These are phyloP conservation scores for Fusarium sp. DNA, from an alignment of 2,329 filamentous ascomycete genomes.

Conservation along the genomic window DNA sequence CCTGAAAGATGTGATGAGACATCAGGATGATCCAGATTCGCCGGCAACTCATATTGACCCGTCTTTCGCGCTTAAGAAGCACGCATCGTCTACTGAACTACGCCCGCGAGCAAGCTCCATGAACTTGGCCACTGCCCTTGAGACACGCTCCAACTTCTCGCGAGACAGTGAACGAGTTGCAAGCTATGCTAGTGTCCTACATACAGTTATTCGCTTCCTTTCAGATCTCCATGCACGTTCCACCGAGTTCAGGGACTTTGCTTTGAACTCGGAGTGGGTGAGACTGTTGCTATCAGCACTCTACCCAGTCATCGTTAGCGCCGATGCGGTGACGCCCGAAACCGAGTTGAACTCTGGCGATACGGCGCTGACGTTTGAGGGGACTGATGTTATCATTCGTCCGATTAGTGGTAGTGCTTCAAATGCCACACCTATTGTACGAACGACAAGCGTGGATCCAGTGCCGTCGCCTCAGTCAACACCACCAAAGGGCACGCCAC, in stretches of 20 bases:
- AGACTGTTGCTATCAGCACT: slow-evolving; percentile 81
- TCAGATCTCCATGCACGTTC: slow-evolving; percentile 82
- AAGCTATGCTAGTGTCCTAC: slow-evolving; percentile 70
- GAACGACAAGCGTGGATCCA: slow-evolving; percentile 69
- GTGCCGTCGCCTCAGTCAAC: slow-evolving; percentile 58
- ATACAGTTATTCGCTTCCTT: slow-evolving; percentile 81
- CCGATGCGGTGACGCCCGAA: slow-evolving; percentile 83
- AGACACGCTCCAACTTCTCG: slow-evolving; percentile 52
- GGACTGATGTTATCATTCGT: slow-evolving; percentile 83
- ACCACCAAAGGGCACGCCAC: slow-evolving; percentile 64
- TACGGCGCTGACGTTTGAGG: slow-evolving; percentile 83
- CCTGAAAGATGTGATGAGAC: slow-evolving; percentile 73
- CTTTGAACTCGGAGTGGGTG: slow-evolving; percentile 80
- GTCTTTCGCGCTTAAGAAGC: slow-evolving; percentile 12
- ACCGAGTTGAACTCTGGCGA: slow-evolving; percentile 87
- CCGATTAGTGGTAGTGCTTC: slow-evolving; percentile 68
- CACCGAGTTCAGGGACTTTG: slow-evolving; percentile 82
- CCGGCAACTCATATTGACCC: slow-evolving; percentile 47
- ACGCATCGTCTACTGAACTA: slow-evolving; percentile 23
- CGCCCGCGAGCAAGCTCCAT: slow-evolving; percentile 67
- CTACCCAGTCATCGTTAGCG: slow-evolving; percentile 88
- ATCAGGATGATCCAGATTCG: slow-evolving; percentile 68
- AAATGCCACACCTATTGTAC: slow-evolving; percentile 74
- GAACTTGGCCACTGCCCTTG: slow-evolving; percentile 70
- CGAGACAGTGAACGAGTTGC: slow-evolving; percentile 58